phyloP scores from a whole-genome alignment of 179 eudicot species.

The Spinacia oleracea region DNA sequence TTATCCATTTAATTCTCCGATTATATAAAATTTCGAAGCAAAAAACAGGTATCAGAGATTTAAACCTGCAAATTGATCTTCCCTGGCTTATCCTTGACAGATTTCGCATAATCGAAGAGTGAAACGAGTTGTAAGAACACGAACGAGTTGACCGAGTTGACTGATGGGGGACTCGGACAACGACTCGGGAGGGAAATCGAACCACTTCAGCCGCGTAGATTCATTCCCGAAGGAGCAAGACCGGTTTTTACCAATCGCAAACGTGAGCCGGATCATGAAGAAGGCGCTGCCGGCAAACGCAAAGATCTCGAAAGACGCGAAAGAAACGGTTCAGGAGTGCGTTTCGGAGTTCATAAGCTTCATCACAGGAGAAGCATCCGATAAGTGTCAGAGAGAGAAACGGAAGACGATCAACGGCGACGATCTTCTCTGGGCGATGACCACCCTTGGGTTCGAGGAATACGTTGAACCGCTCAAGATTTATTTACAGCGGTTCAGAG shows the following conservation, averaged over 20 bases:
- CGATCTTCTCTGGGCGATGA: conserved; percentile 73
- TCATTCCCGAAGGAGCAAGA: conserved; percentile 51
- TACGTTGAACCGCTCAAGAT: conserved; percentile 67
- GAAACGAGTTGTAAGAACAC: neutral
- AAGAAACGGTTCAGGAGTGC: conserved; percentile 71
- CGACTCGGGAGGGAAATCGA: conserved; percentile 53
- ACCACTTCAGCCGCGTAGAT: conserved; percentile 24
- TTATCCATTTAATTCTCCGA: too few relatives aligned
- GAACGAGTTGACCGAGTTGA: conserved; percentile 2
- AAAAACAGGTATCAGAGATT: too few relatives aligned
- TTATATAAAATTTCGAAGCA: too few relatives aligned
- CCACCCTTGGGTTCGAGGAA: conserved; percentile 65
- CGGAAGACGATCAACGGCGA: conserved; percentile 75
- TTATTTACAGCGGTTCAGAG: conserved; percentile 60
- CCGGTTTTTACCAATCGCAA: conserved; percentile 62
- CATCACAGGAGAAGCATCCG: conserved; percentile 69
- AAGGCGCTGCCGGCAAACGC: conserved; percentile 66
- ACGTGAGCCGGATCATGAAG: conserved; percentile 71
- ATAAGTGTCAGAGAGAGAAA: conserved; percentile 67
- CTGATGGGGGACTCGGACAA: conserved; percentile 62
- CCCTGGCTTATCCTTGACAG: neutral
- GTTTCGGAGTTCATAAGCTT: conserved; percentile 75
- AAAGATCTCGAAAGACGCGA: conserved; percentile 66
- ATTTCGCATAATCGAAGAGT: neutral
- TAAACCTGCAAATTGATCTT: too few relatives aligned